A percentile compares a stretch with the other conserved stretches of the same genome.
Evolutionary conservation across 345 rosid species (phyloP).

Genomic region (Bruguiera parviflora): DNA sequence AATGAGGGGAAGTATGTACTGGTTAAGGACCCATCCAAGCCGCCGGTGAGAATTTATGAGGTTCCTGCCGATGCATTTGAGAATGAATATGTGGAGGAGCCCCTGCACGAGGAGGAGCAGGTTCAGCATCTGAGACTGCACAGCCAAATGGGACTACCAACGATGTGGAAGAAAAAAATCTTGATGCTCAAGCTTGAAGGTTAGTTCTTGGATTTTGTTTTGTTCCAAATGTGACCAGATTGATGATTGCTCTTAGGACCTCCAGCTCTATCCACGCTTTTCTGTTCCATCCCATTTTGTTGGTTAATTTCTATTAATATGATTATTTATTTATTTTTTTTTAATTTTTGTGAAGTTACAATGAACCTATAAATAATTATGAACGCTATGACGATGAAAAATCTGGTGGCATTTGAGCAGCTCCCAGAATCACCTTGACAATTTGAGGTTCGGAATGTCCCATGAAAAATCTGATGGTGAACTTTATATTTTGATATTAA

Average conservation of each 20-base stretch:
- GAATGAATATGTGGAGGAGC: slow-evolving; percentile 95
- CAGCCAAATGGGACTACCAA: slow-evolving; percentile 45
- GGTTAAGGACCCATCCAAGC: slow-evolving; percentile 91
- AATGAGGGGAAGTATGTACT: slow-evolving; percentile 91
- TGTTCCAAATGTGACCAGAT: neutral
- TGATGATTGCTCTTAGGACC: no score
- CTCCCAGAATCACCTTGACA: no score
- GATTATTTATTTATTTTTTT: no score
- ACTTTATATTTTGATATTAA: no score
- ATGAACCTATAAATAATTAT: no score
- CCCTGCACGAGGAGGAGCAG: slow-evolving; percentile 81
- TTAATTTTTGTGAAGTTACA: neutral
- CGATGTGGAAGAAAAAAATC: slow-evolving; percentile 49
- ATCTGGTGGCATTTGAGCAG: no score
- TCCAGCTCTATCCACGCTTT: neutral
- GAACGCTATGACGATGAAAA: no score
- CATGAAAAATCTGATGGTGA: no score
- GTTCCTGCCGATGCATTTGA: slow-evolving; percentile 98
- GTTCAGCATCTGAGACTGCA: slow-evolving; percentile 62
- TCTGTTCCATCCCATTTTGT: neutral
- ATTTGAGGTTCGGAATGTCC: no score
- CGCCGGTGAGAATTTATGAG: slow-evolving; percentile 89
- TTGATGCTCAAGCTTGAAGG: slow-evolving; percentile 50
- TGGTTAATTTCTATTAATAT: no score
- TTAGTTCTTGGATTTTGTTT: slow-evolving; percentile 5